Evolutionary conservation across 2,329 filamentous ascomycete genomes (phyloP), one percentile per base, ranked within the genome.

Genomic region (Torrubiellomyces zombiae): DNA sequence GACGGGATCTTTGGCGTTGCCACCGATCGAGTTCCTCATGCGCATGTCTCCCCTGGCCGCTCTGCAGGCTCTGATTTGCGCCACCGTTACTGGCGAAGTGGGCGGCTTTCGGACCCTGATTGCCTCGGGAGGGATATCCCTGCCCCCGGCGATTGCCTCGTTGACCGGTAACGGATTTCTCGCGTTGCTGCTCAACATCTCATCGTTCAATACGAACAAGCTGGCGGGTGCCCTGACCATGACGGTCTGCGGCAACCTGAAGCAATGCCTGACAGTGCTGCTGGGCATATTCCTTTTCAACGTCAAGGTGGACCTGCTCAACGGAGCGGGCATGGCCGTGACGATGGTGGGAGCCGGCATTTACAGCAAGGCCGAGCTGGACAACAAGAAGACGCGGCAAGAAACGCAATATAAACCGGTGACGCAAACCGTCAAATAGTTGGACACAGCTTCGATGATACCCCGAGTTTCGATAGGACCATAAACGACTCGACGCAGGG

Each of bases 21-120:
- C 63, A 1, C 59, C 67, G 3, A 53, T 71, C 32, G 69, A 75
- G 39, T 56, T 72, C 11, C 57, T 73, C n/a, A 55, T 67, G 38
- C 60, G 66, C 43, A 67, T 73, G 63, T 68, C 64, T 9, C 69
- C 67, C 2, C 54, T 74, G 7, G 68, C 69, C 8, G 63, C 58
- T 19, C 37, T 60, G 18, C 66, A 71, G 44, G 63, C 63, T 10
- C 36, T 69, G 21, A 38, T 58, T 20, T 67, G 59, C 43, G 60
- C 64, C 12, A 48, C 51, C 26, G 47, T 56, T 16, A 60, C 55
- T 10, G 67, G 67, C 29, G 69, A 75, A 43, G 44, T 67, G 8
- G 34, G 43, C 16, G 46, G 42, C 16, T 57, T 62, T 36, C 42
- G 45, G 23, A 38, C 47, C 15, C 42, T 48, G 16, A 44, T 55